Base-by-base conservation (phyloP, 306 rosid genomes). In the Cicer arietinum region DNA sequence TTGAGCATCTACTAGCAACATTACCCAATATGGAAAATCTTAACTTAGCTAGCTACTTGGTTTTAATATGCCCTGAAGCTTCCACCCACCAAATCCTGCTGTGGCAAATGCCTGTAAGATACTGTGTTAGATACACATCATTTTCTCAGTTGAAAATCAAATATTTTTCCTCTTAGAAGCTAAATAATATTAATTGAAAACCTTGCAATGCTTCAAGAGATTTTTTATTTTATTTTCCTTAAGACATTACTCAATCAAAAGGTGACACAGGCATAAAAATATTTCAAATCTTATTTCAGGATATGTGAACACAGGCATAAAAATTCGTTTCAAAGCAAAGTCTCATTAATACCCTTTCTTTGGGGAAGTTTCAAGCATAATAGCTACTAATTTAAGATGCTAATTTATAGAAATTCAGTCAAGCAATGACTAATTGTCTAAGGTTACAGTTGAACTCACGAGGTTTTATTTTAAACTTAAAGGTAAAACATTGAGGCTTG, bases 51-150 rank as follows among this genome's bases (percentile, higher is more conserved):
- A 77, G 72, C 85, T 84, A 75, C 86, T 85, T 62, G 98, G 98
- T 86, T 88, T 86, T 74, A 94, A 85, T 60, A 94, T 84, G 85
- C 97, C 97, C 44, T 87, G 98, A 82, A 94, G 92, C 82, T 89
- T 94, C 98, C 98, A 94, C 44, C 98, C 97, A 63, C 98, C 98
- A 71, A 85, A 87, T 81, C 97, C 97, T 43, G 98, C 97, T 67
- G 84, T 80, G 71, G 88, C 84, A 87, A 94, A 91, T 79, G 97
- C 96, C 98, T 94, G 91, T 56, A 74, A 18, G 63, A 82, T 57
- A 75, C 17, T 13, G 20, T 5, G 81, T 86, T 68, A 78, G 77
- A 75, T 79, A 39, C 65, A 71, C 17, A 51, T 59, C 41, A 45
- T 48, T 54, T 54, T 54, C 66, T 72, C 7, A 13, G 43, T 6